Conservation (phyloP, 2,329 filamentous ascomycete genomes). For the Nemania abortiva region DNA sequence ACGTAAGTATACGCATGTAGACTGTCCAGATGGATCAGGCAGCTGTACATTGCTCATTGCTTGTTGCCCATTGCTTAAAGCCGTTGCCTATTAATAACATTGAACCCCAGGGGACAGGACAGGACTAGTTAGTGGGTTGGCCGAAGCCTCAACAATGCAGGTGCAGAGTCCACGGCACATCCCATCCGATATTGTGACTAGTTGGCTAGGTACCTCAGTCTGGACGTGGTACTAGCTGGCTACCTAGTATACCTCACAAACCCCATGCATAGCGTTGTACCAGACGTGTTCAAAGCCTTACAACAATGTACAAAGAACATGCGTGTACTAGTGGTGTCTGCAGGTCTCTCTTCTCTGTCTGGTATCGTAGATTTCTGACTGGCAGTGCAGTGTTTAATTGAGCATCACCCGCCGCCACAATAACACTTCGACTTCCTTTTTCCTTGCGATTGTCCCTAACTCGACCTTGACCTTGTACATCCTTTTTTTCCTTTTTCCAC, state of each 20-base stretch:
- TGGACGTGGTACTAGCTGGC: neutral
- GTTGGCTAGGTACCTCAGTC: neutral
- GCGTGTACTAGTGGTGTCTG: neutral
- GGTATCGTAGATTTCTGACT: slow-evolving; percentile 15
- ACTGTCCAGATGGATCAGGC: neutral
- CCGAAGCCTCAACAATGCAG: slow-evolving; percentile 6
- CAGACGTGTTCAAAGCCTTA: slow-evolving; percentile 8
- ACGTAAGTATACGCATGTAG: neutral
- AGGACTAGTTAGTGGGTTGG: slow-evolving; percentile 2
- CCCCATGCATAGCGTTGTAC: slow-evolving; percentile 2
- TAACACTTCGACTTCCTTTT: slow-evolving; percentile 12
- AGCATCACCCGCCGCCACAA: slow-evolving; percentile 34
- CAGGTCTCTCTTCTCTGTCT: slow-evolving; percentile 5
- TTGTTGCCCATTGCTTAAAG: neutral
- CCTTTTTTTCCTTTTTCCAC: slow-evolving; percentile 21
- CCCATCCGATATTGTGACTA: slow-evolving; percentile 24
- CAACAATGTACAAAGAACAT: neutral
- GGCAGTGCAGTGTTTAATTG: slow-evolving; percentile 26
- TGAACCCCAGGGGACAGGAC: neutral
- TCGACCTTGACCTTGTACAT: slow-evolving; percentile 27
- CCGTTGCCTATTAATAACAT: slow-evolving; percentile 5
- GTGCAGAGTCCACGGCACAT: slow-evolving; percentile 21
- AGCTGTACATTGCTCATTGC: neutral
- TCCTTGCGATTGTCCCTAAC: slow-evolving; percentile 18
- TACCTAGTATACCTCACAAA: neutral